Conservation (phyloP, 306 rosid species). For the Sicyos baderoa region DNA sequence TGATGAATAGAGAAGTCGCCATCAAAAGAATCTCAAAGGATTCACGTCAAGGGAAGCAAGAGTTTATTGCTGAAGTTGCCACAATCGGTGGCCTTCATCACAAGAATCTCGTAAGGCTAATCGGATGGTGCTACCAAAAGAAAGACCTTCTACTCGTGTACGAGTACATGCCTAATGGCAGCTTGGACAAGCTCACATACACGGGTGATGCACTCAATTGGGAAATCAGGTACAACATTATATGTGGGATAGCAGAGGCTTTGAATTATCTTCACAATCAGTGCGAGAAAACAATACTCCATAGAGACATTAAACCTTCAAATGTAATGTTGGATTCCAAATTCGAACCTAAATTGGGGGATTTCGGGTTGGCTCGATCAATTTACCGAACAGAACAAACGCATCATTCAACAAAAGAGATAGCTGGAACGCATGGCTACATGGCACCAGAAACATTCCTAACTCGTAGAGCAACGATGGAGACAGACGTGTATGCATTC, state of each 20-base stretch:
- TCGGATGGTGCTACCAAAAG: slow-evolving; percentile 15
- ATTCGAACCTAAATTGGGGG: slow-evolving; percentile 7
- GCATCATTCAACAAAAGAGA: slow-evolving; percentile 10
- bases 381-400: background rate
- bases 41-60: slow-evolving; percentile 45
- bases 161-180: slow-evolving; percentile 14
- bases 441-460: slow-evolving; percentile 15
- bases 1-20: slow-evolving; percentile 44
- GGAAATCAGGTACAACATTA: too few species aligned
- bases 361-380: slow-evolving; percentile 6
- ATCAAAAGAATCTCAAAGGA: slow-evolving; percentile 57
- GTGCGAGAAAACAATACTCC: slow-evolving; percentile 4
- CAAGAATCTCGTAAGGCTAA: slow-evolving; percentile 7
- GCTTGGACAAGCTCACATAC: slow-evolving; percentile 3
- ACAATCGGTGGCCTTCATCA: slow-evolving; percentile 14
- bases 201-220: too few species aligned
- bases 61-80: background rate
- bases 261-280: slow-evolving; percentile 9
- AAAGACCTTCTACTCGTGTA: background rate
- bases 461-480: background rate
- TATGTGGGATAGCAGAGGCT: background rate
- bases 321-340: slow-evolving; percentile 1
- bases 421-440: slow-evolving; percentile 9
- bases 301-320: slow-evolving; percentile 3
- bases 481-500: background rate